Evolutionary conservation across 371 early-diverging fungal species (phyloP), one percentile per base, ranked within the genome.

Genomic region (Basidiobolus meristosporus): DNA sequence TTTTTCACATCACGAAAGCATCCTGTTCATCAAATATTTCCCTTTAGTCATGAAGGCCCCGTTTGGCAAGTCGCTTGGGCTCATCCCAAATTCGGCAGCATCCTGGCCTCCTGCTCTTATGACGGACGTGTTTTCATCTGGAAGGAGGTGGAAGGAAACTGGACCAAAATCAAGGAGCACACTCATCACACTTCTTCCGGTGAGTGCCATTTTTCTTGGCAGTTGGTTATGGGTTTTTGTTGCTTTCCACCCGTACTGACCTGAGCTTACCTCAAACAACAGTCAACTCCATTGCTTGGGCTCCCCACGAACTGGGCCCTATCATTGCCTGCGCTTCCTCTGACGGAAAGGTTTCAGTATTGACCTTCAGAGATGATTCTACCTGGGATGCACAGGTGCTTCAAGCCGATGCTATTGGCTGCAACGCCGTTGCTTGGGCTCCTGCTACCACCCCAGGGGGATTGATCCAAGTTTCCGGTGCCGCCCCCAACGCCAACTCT

Each of bases 41-140:
- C 12, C 15, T 44, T 3, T 48, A 85, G 90, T 14, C 95, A 97
- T 53, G 81, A 85, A 39, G 96, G 95, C 10, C 98, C 98, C 3
- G 95, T 97, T n/a, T 97, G 98, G 98, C 91, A 91, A 59, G 88
- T 97, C n/a, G 65, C 90, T 10, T 97, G 98, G 98, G 92, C 92
- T 3, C 98, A 97, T 53, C 98, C 98, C 29, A 90, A 91, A 58
- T 95, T 83, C 55, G 95, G 95, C 37, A 79, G 69, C 45, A 77
- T 95, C 36, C 65, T 97, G 32, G 98, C 95, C 9, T 90, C 92
- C 11, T 91, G 93, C 60, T 86, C 90, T 17, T 93, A 92, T 51
- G 98, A 97, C 54, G 78, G 83, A 23, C 77, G 80, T 38, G 93
- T 93, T 22, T 69, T 87, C 51, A 82, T 97, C 39, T 97, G 92